Evolutionary conservation across 495 filamentous ascomycete genomes (phyloP).

Genomic region (Pseudomonodictys pantanalensis): DNA sequence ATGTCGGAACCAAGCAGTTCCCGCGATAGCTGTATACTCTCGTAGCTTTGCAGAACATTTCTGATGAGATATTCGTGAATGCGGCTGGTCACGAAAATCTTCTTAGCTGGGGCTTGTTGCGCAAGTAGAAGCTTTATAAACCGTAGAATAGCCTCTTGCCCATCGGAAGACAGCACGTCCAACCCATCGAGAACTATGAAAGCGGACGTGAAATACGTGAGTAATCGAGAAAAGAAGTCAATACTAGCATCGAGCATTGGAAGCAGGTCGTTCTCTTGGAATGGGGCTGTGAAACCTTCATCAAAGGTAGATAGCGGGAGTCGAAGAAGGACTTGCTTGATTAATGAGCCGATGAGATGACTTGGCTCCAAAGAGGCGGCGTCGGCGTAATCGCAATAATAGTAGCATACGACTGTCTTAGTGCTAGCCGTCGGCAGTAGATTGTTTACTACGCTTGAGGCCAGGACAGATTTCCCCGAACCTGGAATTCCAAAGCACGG

Average conservation of each 20-base stretch:
- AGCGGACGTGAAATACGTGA: constrained; percentile 5
- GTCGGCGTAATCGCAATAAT: constrained; percentile 32
- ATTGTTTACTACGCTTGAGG: constrained; percentile 15
- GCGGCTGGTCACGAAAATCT: constrained; percentile 19
- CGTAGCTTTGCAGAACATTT: not conserved
- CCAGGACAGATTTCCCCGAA: constrained; percentile 29
- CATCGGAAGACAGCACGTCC: constrained; percentile 17
- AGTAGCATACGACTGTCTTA: constrained; percentile 5
- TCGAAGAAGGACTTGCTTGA: constrained; percentile 14
- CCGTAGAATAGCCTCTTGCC: not conserved
- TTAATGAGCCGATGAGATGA: constrained; percentile 7
- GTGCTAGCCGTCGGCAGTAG: not conserved
- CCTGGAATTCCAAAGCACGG: constrained; percentile 28
- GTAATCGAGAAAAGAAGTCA: not conserved
- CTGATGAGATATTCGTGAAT: constrained; percentile 10
- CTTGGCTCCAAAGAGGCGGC: constrained; percentile 4
- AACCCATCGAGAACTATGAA: constrained; percentile 27
- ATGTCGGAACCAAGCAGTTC: not conserved
- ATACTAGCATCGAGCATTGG: not conserved
- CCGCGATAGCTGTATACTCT: constrained; percentile 1
- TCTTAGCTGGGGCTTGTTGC: not conserved
- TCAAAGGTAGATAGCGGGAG: constrained; percentile 4
- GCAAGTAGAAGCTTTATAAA: not conserved
- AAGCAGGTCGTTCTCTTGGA: not conserved
- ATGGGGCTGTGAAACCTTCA: not conserved